Evolutionary conservation across 2,329 filamentous ascomycete species (phyloP), one percentile per base, ranked within the genome.

Genomic region (Volutella citrinella): DNA sequence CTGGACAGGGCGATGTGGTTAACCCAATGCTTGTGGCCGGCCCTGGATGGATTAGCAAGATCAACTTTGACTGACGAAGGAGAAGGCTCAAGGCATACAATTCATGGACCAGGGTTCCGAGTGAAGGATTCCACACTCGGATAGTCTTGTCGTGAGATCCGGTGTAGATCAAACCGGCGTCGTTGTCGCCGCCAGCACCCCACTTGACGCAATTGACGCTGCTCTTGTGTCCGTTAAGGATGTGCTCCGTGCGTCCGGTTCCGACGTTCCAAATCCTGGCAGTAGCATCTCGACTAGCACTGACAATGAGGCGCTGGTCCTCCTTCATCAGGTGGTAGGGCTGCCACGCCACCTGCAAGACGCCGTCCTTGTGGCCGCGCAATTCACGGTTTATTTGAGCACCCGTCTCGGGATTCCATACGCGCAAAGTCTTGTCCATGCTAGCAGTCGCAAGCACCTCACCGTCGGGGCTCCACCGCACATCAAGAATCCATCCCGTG

Each of bases 1-100:
- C 89, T 96, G 1, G 89, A 96, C 5, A 98, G 74, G 0, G 93
- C 89, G 15, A 98, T 76, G 55, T 96, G 88, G 57, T 98, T 98
- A 19, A 98, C 87, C 80, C 91, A 95, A 58, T 97, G 93, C 1
- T 86, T 87, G 57, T 98, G 94, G 3, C 84, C 74, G 14, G 77
- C 79, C n/a, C n/a, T n/a, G n/a, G n/a, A n/a, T n/a, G n/a, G n/a
- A n/a, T n/a, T n/a, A n/a, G n/a, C n/a, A n/a, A n/a, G n/a, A n/a
- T n/a, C n/a, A n/a, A n/a, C n/a, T n/a, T n/a, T n/a, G n/a, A n/a
- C n/a, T n/a, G n/a, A n/a, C n/a, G n/a, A n/a, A n/a, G n/a, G n/a
- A n/a, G n/a, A n/a, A n/a, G n/a, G n/a, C n/a, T n/a, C n/a, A n/a
- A n/a, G n/a, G n/a, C n/a, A n/a, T n/a, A n/a, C 8, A 97, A 69